These are phyloP conservation scores for Cyamopsis tetragonoloba DNA, from an alignment of 306 rosid genomes.

Conservation along the genomic window DNA sequence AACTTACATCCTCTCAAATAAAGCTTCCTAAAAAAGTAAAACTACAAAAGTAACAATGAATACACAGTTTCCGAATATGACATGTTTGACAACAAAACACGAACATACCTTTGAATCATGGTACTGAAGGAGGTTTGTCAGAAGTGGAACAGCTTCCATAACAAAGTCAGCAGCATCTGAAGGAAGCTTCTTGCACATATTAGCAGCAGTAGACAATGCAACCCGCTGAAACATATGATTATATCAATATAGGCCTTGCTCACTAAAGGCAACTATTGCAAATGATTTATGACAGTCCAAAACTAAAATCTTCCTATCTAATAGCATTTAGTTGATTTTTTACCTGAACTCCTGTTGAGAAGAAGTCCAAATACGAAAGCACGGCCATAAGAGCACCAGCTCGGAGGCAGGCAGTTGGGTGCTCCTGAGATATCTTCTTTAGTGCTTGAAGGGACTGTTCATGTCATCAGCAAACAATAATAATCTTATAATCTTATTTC, in stretches of 20 bases:
- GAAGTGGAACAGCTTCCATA: slow-evolving; percentile 94
- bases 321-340: slow-evolving; percentile 2
- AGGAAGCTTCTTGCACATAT: slow-evolving; percentile 98
- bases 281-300: background rate
- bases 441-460: slow-evolving; percentile 94
- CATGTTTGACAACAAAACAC: background rate
- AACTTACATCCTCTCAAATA: background rate
- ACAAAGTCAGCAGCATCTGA: slow-evolving; percentile 97
- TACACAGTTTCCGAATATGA: background rate
- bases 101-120: slow-evolving; percentile 75
- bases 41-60: background rate
- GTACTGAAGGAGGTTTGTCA: slow-evolving; percentile 90
- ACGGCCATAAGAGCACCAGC: slow-evolving; percentile 99
- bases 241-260: background rate
- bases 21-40: background rate
- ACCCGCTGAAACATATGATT: slow-evolving; percentile 59
- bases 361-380: slow-evolving; percentile 88
- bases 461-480: slow-evolving; percentile 30
- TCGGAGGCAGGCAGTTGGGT: slow-evolving; percentile 90
- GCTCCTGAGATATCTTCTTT: slow-evolving; percentile 90
- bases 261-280: background rate
- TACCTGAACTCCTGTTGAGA: slow-evolving; percentile 97
- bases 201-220: slow-evolving; percentile 96
- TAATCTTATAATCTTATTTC: too few relatives aligned
- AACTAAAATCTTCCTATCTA: background rate